Evolutionary conservation across 345 rosid species (phyloP), one percentile per base, ranked within the genome.

Genomic region (Zanthoxylum bungeanum): DNA sequence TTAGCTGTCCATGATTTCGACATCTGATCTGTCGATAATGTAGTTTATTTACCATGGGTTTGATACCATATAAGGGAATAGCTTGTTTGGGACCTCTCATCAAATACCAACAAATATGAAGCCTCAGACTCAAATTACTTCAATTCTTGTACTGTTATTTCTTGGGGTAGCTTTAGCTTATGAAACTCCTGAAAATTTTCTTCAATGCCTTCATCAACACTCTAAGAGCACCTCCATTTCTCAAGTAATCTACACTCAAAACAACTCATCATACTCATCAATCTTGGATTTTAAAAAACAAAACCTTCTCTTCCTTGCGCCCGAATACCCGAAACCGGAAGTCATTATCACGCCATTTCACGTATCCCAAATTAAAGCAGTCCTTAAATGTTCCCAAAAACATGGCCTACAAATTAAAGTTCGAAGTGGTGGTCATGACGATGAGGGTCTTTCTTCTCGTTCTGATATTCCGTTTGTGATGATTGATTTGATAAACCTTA

Each of bases 381-480:
- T 66, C 28, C 79, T 82, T 46, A 52, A 70, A 9, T 82, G 85
- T 56, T 36, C 76, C 9, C 76, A 75, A 28, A 11, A 66, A 58
- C 55, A 59, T n/a, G 53, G 80, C 17, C 14, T 78, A 37, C 82
- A 78, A 17, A 36, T 82, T 6, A 71, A 75, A 74, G 69, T 74
- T 44, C 77, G 79, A 3, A 79, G 83, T 6, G 86, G 83, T 9
- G 86, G 86, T 8, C 86, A 77, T 47, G 83, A 79, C 65, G 73
- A 66, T 10, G 82, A 78, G 76, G 83, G 80, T 9, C 63, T 82
- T 34, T 76, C 85, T 10, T 79, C 74, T 28, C 69, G 64, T 27
- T 79, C 83, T 0, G 69, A 71, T 74, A 70, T 52, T 69, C 49
- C 49, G 4, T 44, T 44, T 44, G 49, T 44, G 49, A 44, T 44